Conservation (phyloP, 208 protist species). For the Leptomonas pyrrhocoris region DNA sequence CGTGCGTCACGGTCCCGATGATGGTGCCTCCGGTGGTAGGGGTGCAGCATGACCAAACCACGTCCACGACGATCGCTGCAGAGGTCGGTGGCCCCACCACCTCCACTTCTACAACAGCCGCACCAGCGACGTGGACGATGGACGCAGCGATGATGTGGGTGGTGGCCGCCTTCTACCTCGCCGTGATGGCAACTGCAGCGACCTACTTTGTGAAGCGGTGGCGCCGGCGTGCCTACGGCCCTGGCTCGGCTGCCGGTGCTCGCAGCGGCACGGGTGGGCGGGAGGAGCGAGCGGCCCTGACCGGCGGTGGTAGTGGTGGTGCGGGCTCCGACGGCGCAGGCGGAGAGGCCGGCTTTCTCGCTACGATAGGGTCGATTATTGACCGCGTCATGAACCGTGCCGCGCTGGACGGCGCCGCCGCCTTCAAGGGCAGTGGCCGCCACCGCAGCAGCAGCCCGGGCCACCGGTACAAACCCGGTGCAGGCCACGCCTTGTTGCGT, state of each 20-base stretch:
- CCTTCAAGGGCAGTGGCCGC: conserved; percentile 4
- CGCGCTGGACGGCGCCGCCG: conserved; percentile 19
- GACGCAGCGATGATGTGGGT: conserved; percentile 22
- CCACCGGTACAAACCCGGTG: neutral
- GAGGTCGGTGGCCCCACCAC: no score
- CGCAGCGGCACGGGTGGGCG: neutral
- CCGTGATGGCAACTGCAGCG: conserved; percentile 10
- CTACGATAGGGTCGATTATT: conserved; percentile 25
- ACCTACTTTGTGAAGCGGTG: conserved; percentile 27
- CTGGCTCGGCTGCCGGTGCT: neutral
- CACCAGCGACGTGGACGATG: conserved; percentile 10
- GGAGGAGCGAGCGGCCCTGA: neutral
- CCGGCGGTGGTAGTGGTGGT: neutral
- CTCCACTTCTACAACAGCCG: conserved; percentile 4
- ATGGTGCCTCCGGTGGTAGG: no score
- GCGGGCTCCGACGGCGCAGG: neutral
- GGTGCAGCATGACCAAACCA: neutral
- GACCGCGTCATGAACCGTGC: conserved; percentile 24
- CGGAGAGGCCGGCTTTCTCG: conserved; percentile 16
- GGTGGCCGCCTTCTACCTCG: conserved; percentile 23
- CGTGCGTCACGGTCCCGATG: no score
- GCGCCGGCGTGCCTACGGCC: conserved; percentile 18
- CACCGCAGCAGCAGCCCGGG: conserved; percentile 4
- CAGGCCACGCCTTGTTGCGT: conserved; percentile 5
- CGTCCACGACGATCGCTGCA: neutral